Base-by-base conservation (phyloP, 176 grass and related monocot species). In the Triticum aestivum region DNA sequence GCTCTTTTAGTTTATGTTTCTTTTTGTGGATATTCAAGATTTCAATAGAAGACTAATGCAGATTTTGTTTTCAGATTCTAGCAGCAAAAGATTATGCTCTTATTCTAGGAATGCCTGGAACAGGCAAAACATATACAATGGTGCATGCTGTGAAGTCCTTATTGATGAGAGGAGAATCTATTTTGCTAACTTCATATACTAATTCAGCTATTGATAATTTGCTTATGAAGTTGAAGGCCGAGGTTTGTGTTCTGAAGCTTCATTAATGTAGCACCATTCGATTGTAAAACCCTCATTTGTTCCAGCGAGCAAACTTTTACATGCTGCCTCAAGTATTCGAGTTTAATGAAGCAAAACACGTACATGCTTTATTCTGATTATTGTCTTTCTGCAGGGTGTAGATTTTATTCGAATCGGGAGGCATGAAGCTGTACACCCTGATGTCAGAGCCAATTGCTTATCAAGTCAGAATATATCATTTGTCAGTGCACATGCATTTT, bases 101-200 rank as follows among this genome's bases (percentile, higher is more conserved):
- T 85, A 98, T 98, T 71, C 65, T 98, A 89, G 96, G 96, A 82
- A 98, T 98, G 96, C 96, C 96, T 82, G 96, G 96, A 89, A 98
- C 96, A 69, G 96, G 96, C 35, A 98, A 98, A 91, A 98, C 93
- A 84, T 95, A 92, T 75, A 98, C 92, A 26, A 98, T 98, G 96
- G 96, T 93, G 69, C 96, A 98, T 77, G 96, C 93, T 79, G 93
- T 98, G 73, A 98, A 98, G 88, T 91, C 96, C 79, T 89, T 98
- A 82, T 76, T 98, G 82, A 94, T 88, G 74, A 92, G 93, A 92
- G 93, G 93, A 82, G 89, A 92, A 91, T 95, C 96, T 26, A 79
- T 98, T 90, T 94, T 98, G 84, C 89, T 98, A 65, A 98, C 96
- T 58, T 98, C 93, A 58, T 98, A 96, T 84, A 98, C 96, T 83